Base-by-base conservation (phyloP, 768 basidiomycete genomes). In the Hypsizygus marmoreus region DNA sequence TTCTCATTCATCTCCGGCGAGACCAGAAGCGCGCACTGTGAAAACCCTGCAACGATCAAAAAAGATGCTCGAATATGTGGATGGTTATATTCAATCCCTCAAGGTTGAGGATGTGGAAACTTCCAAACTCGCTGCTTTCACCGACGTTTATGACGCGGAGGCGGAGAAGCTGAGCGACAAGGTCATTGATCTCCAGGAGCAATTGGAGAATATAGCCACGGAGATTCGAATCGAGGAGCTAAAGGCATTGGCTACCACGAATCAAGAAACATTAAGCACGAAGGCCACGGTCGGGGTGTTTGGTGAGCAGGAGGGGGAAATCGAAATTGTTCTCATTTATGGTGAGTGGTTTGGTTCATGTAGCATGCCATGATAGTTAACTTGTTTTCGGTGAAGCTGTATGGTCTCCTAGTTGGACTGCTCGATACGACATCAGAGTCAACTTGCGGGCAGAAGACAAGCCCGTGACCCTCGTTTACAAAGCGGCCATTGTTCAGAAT, bases 361-460 rank as follows among this genome's bases (percentile, higher is more conserved):
- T 9, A 6, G n/a, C n/a, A n/a, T n/a, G n/a, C 1, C 22, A 20
- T 40, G 31, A 9, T 22, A 4, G 13, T 12, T 51, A 23, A 45
- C 19, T 20, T 23, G 22, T 12, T 41, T 6, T 16, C n/a, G 14
- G 14, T 44, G 2, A 29, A 75, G 74, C 66, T 14, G 70, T 73
- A 0, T 42, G 43, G 2, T 51, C 49, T 11, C 71, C 71, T 0
- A 61, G 56, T 23, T 74, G 74, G 72, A 54, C 42, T 23, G 68
- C 70, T 1, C 53, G 55, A 6, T 74, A 73, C 39, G 74, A 75
- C 43, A 65, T 74, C 12, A 65, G 70, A 4, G 69, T 72, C 11
- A 59, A 72, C 42, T 67, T 70, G 65, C 56, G 69, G 20, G 49
- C 60, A 2, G 64, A 69, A 40, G 67, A 68, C 8, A 59, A 58